A percentile compares a stretch with the other conserved stretches of the same genome.
phyloP scores from a whole-genome alignment of 768 basidiomycete species.

The Strobilomyces echinocephalus region DNA sequence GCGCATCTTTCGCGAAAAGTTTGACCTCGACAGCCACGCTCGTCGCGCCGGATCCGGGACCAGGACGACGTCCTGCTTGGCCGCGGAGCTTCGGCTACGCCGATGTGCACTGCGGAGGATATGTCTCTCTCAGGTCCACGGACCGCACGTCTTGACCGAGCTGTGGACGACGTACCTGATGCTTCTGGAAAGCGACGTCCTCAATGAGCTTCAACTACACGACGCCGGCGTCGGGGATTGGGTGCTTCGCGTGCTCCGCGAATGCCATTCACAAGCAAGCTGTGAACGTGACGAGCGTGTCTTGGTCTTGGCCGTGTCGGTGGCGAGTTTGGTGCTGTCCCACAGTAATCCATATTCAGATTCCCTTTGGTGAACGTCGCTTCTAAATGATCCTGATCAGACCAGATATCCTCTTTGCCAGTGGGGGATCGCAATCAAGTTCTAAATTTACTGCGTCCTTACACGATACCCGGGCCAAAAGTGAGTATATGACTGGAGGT shows the following conservation, averaged over 20 bases:
- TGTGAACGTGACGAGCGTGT: constrained; percentile 11
- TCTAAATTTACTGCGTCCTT: constrained; percentile 39
- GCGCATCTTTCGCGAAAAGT: constrained; percentile 46
- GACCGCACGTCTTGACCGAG: constrained; percentile 36
- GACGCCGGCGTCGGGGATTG: constrained; percentile 36
- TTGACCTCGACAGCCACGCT: constrained; percentile 36
- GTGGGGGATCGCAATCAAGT: constrained; percentile 38
- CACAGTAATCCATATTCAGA: constrained; percentile 31
- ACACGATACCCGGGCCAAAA: constrained; percentile 27
- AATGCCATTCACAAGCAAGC: constrained; percentile 8
- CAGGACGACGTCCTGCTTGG: constrained; percentile 36
- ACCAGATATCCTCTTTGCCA: constrained; percentile 36
- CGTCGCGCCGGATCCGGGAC: constrained; percentile 31
- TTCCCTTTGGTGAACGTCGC: constrained; percentile 20
- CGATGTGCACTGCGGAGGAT: constrained; percentile 47
- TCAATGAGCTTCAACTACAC: constrained; percentile 44
- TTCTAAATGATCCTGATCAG: constrained; percentile 30
- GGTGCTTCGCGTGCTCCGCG: constrained; percentile 21
- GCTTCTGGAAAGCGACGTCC: constrained; percentile 51
- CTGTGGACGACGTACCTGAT: constrained; percentile 57
- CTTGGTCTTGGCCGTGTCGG: constrained; percentile 27
- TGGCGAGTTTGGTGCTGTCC: constrained; percentile 34
- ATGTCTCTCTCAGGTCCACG: constrained; percentile 29
- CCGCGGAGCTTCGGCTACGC: constrained; percentile 46
- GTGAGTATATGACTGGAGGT: constrained; percentile 22